Conservation (phyloP, 768 basidiomycete genomes). For the Suillus brevipes region DNA sequence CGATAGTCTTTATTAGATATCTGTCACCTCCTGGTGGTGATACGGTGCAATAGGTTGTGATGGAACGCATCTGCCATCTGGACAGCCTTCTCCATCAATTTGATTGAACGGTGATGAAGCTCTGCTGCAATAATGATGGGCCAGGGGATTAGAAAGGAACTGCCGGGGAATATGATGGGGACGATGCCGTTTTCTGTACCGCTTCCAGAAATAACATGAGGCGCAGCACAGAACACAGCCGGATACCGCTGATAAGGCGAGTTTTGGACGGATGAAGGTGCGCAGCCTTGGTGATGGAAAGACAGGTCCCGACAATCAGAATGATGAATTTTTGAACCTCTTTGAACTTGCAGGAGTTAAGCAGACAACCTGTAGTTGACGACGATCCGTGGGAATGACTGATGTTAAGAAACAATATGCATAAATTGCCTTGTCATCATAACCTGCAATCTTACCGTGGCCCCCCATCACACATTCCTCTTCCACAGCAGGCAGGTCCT, state of each 20-base stretch:
- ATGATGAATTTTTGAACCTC: not conserved
- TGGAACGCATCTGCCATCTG: not conserved
- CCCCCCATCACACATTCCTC: constrained; percentile 7
- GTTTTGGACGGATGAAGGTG: not conserved
- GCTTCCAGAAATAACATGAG: not conserved
- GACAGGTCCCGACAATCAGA: not conserved
- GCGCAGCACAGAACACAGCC: not conserved
- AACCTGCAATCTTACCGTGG: not conserved
- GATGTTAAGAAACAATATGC: not conserved
- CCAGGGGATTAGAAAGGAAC: not conserved
- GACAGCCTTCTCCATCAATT: constrained; percentile 1
- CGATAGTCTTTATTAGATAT: not conserved
- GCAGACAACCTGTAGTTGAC: not conserved
- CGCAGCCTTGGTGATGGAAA: not conserved
- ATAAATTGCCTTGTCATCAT: not conserved
- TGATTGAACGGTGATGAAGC: not conserved
- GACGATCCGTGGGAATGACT: not conserved
- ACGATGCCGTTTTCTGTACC: not conserved
- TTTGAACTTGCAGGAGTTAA: not conserved
- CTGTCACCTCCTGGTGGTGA: not conserved
- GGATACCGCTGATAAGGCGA: not conserved
- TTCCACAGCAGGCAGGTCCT: constrained; percentile 30
- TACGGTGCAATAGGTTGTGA: not conserved
- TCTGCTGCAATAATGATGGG: not conserved
- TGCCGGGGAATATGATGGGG: not conserved